Evolutionary conservation across 352 stramenopile species (phyloP).

Genomic region (Phytophthora aleatoria): DNA sequence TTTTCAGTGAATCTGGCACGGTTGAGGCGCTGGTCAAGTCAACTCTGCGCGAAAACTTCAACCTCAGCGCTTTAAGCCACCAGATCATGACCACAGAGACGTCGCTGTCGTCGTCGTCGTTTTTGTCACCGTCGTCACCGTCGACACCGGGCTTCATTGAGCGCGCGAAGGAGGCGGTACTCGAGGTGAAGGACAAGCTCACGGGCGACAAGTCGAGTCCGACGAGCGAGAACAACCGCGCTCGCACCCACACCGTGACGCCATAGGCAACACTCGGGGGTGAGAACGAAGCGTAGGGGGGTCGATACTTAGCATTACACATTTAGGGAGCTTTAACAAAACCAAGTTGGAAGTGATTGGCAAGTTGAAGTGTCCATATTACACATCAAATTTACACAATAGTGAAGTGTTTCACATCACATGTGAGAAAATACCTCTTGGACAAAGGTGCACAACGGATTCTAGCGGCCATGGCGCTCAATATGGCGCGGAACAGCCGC

Average conservation of each 20-base stretch:
- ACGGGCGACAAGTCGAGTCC: constrained; percentile 25
- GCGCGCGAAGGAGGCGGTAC: constrained; percentile 27
- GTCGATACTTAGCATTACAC: background rate
- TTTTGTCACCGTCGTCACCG: constrained; percentile 10
- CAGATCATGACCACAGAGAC: constrained; percentile 29
- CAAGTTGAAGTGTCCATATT: constrained; percentile 9
- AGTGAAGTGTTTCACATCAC: background rate
- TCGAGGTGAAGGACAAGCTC: constrained; percentile 28
- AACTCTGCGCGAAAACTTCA: constrained; percentile 29
- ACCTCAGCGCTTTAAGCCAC: constrained; percentile 22
- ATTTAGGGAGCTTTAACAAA: background rate
- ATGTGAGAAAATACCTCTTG: constrained; percentile 10
- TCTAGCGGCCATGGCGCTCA: constrained; percentile 14
- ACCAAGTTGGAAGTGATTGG: background rate
- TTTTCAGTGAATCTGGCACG: constrained; percentile 19
- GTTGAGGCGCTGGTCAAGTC: constrained; percentile 28
- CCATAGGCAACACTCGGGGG: background rate
- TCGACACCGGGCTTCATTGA: constrained; percentile 14
- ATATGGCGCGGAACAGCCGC: background rate
- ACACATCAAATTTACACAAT: background rate
- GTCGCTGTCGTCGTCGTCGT: constrained; percentile 16
- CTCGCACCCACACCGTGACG: constrained; percentile 2
- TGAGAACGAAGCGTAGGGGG: background rate
- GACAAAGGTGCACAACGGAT: constrained; percentile 10
- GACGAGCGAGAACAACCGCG: background rate